These are phyloP conservation scores for Suillus discolor DNA, from an alignment of 768 basidiomycete species.

Conservation along the genomic window DNA sequence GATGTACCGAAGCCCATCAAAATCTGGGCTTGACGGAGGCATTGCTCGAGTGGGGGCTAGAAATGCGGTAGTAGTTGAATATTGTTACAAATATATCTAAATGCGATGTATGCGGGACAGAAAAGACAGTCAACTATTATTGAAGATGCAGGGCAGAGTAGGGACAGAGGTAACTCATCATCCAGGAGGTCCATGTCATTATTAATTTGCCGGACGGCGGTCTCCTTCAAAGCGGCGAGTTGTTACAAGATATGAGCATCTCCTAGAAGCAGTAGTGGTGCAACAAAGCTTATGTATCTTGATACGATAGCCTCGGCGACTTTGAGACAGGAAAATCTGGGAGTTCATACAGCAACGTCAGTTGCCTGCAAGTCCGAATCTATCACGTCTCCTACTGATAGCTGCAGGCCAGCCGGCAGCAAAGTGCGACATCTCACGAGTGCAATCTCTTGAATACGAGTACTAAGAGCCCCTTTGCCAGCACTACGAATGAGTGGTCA, in stretches of 20 bases:
- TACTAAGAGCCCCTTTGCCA: too few species aligned
- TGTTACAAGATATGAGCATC: conserved; percentile 32
- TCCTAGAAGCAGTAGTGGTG: background rate
- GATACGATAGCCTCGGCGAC: too few species aligned
- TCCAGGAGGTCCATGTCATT: conserved; percentile 67
- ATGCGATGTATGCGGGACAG: background rate
- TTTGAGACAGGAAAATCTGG: too few species aligned
- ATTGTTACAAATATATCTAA: conserved; percentile 22
- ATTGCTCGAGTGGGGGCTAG: conserved; percentile 29
- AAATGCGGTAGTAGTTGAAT: conserved; percentile 34
- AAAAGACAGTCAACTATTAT: background rate
- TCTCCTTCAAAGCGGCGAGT: conserved; percentile 72
- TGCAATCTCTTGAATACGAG: too few species aligned
- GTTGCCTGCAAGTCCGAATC: too few species aligned
- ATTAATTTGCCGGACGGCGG: conserved; percentile 75
- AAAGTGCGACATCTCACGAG: too few species aligned
- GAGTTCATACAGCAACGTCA: too few species aligned
- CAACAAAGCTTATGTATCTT: too few species aligned
- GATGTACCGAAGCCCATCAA: conserved; percentile 53
- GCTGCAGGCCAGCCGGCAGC: too few species aligned
- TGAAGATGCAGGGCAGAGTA: background rate
- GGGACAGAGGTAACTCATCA: conserved; percentile 19
- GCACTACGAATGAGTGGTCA: too few species aligned
- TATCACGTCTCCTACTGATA: too few species aligned
- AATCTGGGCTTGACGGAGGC: conserved; percentile 44